A percentile compares a stretch with the other conserved stretches of the same genome.
Evolutionary conservation across 2,329 filamentous ascomycete species (phyloP).

Genomic region (Diplocarpon rosae): DNA sequence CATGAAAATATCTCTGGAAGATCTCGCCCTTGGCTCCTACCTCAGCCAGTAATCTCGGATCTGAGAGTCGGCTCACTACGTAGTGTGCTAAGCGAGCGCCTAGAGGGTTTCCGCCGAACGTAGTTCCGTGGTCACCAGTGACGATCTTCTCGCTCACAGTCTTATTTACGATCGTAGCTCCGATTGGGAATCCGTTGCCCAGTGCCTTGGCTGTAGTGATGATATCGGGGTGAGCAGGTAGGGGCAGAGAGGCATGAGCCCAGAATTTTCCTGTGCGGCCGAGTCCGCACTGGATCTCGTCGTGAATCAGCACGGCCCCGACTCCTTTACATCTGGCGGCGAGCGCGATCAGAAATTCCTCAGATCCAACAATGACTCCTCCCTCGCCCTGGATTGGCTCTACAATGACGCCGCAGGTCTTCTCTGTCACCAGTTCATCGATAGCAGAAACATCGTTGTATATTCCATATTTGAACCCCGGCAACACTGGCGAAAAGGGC

Average conservation of each 20-base stretch:
- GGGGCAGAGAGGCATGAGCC: slow-evolving; percentile 69
- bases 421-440: slow-evolving; percentile 62
- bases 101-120: slow-evolving; percentile 63
- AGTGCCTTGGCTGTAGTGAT: slow-evolving; percentile 92
- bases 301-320: slow-evolving; percentile 81
- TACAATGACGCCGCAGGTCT: slow-evolving; percentile 87
- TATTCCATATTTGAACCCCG: slow-evolving; percentile 76
- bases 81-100: slow-evolving; percentile 68
- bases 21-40: slow-evolving; percentile 57
- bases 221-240: slow-evolving; percentile 82
- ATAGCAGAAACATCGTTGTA: slow-evolving; percentile 75
- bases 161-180: slow-evolving; percentile 55
- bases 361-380: slow-evolving; percentile 72
- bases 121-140: slow-evolving; percentile 62
- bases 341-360: slow-evolving; percentile 76
- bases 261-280: slow-evolving; percentile 79
- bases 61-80: slow-evolving; percentile 67
- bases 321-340: slow-evolving; percentile 76
- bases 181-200: slow-evolving; percentile 92
- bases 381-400: slow-evolving; percentile 98
- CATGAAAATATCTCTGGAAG: slow-evolving; percentile 47
- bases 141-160: slow-evolving; percentile 56
- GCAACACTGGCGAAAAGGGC: slow-evolving; percentile 90
- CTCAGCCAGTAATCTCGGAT: slow-evolving; percentile 54
- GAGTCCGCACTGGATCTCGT: slow-evolving; percentile 95